Base-by-base conservation (phyloP, 2,329 filamentous ascomycete genomes). In the Aureobasidium subglaciale region DNA sequence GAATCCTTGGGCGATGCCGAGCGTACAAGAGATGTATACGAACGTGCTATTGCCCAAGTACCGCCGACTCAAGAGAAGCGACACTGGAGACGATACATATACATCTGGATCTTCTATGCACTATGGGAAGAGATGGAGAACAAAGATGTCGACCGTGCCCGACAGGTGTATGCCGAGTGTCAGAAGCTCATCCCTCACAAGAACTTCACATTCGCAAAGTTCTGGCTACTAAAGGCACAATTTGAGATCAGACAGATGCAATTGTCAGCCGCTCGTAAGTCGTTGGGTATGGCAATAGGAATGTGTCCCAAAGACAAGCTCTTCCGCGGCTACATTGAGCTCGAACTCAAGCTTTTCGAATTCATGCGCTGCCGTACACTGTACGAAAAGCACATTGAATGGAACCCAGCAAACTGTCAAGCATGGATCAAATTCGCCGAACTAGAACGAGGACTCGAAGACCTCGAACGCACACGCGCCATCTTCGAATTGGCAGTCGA, bases 401-500 rank as follows among this genome's bases (percentile, higher is more conserved):
- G 86, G 83, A 96, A 96, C 69, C 78, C 90, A 2, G 81, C 88
- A 58, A 97, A 96, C 71, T 88, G 85, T 65, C 87, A 92, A 71
- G 90, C 91, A 1, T 99, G 93, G 93, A 95, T 97, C 71, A 87
- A 90, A 64, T 99, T 95, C 71, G 90, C 93, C 1, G 90, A 96
- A 71, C 78, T 99, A 27, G 93, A 99, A 71, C 84, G 90, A 30
- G 90, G 88, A 0, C 78, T 99, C 6, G 91, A 96, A 67, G 93
- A 99, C 65, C 73, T 91, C 3, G 90, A 95, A 18, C 86, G 93
- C 27, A 85, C 89, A 15, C 81, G 93, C 40, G 91, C 87, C 42
- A 96, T 99, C 63, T 97, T 90, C 67, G 92, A 97, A 72, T 78
- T 97, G 25, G 92, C 89, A 2, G 86, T 96, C 59, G 78, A 82